These are phyloP conservation scores for Coemansia sp. DNA, from an alignment of 192 early-diverging fungal species.

Conservation along the genomic window DNA sequence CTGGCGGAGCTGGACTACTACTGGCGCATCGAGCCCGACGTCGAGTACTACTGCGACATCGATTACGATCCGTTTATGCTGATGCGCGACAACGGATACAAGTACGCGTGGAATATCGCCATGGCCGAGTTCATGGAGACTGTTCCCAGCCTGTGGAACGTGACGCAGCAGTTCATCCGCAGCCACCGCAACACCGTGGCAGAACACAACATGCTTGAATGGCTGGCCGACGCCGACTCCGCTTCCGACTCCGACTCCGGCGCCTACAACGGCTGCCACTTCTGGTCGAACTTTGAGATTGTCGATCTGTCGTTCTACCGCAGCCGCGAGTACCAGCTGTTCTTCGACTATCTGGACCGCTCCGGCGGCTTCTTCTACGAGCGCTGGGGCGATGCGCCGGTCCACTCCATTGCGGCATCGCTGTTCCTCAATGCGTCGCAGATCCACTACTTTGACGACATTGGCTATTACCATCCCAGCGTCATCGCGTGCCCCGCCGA, in stretches of 20 bases:
- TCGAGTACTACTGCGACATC: constrained; percentile 51
- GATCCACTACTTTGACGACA: constrained; percentile 69
- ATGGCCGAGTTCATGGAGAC: constrained; percentile 36
- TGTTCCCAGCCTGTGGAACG: constrained; percentile 42
- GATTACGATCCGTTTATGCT: constrained; percentile 48
- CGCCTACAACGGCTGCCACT: constrained; percentile 65
- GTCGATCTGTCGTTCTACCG: constrained; percentile 68
- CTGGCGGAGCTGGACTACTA: constrained; percentile 47
- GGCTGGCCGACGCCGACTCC: constrained; percentile 14
- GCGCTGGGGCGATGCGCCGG: constrained; percentile 61
- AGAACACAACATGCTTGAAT: constrained; percentile 10
- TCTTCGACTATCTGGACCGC: constrained; percentile 69
- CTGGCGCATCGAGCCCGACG: constrained; percentile 56
- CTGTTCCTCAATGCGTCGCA: constrained; percentile 55
- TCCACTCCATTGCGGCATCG: constrained; percentile 63
- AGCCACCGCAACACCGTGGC: constrained; percentile 13
- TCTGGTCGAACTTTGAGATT: constrained; percentile 88
- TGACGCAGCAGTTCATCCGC: constrained; percentile 13
- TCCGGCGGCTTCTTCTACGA: constrained; percentile 86
- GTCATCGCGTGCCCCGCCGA: constrained; percentile 6
- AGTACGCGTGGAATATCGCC: constrained; percentile 44
- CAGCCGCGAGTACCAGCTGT: constrained; percentile 56
- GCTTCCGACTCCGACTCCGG: neutral
- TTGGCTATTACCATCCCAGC: constrained; percentile 59
- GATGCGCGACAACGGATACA: constrained; percentile 38